Percentiles rank a stretch among this genome's conserved stretches.
Conservation (phyloP, 163 green algal genomes). For the Scenedesmus sp. region DNA sequence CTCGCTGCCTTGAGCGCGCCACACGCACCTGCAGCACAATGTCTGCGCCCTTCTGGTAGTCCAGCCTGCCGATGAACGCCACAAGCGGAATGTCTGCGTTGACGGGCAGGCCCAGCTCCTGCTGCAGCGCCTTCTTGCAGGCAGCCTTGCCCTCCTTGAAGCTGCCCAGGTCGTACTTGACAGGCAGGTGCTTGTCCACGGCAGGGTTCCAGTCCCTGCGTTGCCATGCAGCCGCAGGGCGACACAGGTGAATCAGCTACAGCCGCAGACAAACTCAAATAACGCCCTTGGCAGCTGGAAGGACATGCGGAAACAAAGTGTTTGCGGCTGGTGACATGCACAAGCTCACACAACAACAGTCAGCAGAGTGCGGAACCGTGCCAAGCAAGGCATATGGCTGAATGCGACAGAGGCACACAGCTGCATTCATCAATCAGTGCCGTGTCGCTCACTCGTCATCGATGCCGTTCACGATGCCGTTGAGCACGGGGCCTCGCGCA, state of each 20-base stretch:
- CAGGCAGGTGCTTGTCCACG: constrained; percentile 79
- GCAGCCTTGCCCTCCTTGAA: constrained; percentile 82
- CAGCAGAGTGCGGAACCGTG: too few species aligned
- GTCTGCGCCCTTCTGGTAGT: constrained; percentile 92
- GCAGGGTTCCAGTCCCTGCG: constrained; percentile 87
- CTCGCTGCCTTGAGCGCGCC: not conserved
- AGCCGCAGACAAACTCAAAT: too few species aligned
- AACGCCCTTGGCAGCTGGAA: too few species aligned
- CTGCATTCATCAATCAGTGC: not conserved
- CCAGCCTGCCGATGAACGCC: constrained; percentile 87
- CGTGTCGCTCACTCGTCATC: constrained; percentile 71
- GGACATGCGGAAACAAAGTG: too few species aligned
- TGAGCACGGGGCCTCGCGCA: constrained; percentile 76
- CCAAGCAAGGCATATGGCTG: not conserved
- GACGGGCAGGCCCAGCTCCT: constrained; percentile 84
- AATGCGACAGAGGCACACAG: not conserved
- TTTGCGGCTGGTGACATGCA: too few species aligned
- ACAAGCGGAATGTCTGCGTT: constrained; percentile 79
- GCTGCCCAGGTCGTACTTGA: constrained; percentile 75
- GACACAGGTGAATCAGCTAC: too few species aligned
- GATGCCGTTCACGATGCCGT: constrained; percentile 93
- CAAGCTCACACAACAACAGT: too few species aligned
- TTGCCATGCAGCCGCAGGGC: too few species aligned
- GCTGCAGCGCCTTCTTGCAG: constrained; percentile 88
- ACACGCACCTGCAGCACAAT: constrained; percentile 74